Evolutionary conservation across 2,329 filamentous ascomycete genomes (phyloP).

Genomic region (Microdochium bolleyi): DNA sequence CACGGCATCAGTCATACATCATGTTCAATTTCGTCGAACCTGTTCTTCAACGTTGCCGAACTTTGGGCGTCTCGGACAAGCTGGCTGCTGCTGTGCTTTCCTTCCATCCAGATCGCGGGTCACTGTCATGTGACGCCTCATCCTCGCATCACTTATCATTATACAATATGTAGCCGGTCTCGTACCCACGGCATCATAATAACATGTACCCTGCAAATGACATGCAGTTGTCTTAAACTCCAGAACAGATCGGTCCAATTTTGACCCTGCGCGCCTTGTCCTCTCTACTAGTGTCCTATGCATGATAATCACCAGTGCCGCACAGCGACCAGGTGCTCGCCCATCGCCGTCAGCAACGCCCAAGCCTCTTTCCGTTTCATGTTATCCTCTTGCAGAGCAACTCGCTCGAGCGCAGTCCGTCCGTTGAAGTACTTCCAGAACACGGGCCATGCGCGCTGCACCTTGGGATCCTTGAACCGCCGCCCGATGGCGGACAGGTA

Average conservation of each 20-base stretch:
- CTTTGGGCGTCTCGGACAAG: background rate
- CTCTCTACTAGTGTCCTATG: too few relatives aligned
- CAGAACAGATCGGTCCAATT: background rate
- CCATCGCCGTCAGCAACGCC: constrained; percentile 55
- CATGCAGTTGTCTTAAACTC: background rate
- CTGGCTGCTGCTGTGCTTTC: background rate
- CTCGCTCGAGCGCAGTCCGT: constrained; percentile 73
- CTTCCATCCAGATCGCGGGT: background rate
- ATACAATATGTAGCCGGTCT: background rate
- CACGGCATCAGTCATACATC: background rate
- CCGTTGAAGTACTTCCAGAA: constrained; percentile 88
- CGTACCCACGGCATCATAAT: background rate
- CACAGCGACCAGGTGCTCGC: constrained; percentile 59
- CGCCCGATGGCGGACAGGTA: constrained; percentile 56
- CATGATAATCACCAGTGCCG: constrained; percentile 56
- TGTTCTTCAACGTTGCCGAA: background rate
- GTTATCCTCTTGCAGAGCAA: constrained; percentile 68
- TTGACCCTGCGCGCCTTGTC: too few relatives aligned
- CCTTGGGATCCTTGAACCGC: constrained; percentile 42
- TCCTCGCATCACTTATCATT: background rate
- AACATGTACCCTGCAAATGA: background rate
- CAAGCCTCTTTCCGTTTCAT: constrained; percentile 80
- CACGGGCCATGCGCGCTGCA: constrained; percentile 61
- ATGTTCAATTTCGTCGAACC: background rate
- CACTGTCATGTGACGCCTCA: background rate